Conservation (phyloP, 1,284 basidiomycete genomes). For the Apiotrichum mycotoxinovorans region DNA sequence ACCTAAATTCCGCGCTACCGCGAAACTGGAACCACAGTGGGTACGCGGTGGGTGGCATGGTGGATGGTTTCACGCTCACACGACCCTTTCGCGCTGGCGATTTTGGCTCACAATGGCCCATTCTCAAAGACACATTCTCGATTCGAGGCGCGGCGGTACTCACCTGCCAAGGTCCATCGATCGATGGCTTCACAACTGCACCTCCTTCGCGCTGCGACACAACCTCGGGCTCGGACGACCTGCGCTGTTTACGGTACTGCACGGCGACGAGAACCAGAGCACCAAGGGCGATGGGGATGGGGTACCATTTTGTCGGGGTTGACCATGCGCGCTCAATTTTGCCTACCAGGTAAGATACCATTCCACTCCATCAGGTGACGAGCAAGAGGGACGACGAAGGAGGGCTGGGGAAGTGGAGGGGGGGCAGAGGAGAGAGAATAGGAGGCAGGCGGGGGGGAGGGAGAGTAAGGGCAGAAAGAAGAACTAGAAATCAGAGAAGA, state of each 20-base stretch:
- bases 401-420: not conserved
- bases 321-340: slow-evolving; percentile 69
- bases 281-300: slow-evolving; percentile 86
- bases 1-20: no score
- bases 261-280: slow-evolving; percentile 79
- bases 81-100: not conserved
- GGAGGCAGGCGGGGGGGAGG: not conserved
- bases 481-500: not conserved
- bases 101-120: no score
- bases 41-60: no score
- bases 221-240: slow-evolving; percentile 41
- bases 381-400: not conserved
- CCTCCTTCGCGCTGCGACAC: slow-evolving; percentile 58
- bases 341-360: slow-evolving; percentile 8
- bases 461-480: not conserved
- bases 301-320: slow-evolving; percentile 93
- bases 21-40: no score
- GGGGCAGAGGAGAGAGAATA: not conserved
- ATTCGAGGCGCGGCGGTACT: no score
- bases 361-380: not conserved
- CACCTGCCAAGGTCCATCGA: slow-evolving; percentile 86
- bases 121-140: no score
- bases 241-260: slow-evolving; percentile 57
- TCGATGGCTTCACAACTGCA: slow-evolving; percentile 62
- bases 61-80: not conserved